These are phyloP conservation scores for Fragosphaeria purpurea DNA, from an alignment of 2,329 filamentous ascomycete species.

Conservation along the genomic window DNA sequence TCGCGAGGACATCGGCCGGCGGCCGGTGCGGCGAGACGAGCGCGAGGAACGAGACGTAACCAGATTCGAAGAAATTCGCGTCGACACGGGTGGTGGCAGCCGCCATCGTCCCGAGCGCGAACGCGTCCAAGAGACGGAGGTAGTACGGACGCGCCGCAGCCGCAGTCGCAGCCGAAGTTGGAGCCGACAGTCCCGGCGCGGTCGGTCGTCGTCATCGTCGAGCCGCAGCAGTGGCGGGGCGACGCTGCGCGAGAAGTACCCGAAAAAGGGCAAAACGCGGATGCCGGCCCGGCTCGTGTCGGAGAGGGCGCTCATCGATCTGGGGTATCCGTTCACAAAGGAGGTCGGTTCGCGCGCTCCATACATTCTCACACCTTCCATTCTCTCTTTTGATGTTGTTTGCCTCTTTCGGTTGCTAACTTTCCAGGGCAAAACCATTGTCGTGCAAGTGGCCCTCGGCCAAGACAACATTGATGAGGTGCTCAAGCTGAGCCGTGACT, in stretches of 20 bases:
- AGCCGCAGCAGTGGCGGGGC: slow-evolving; percentile 38
- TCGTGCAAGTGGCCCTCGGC: slow-evolving; percentile 74
- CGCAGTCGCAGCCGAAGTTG: slow-evolving; percentile 29
- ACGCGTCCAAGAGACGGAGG: slow-evolving; percentile 51
- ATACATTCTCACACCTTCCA: too few relatives aligned
- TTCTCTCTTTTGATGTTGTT: too few relatives aligned
- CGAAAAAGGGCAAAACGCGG: slow-evolving; percentile 79
- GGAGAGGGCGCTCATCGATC: slow-evolving; percentile 68
- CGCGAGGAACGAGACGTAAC: slow-evolving; percentile 1
- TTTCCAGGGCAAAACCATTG: slow-evolving; percentile 61
- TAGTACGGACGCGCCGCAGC: slow-evolving; percentile 38
- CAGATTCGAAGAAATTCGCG: slow-evolving; percentile 34
- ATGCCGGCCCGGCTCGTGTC: slow-evolving; percentile 75
- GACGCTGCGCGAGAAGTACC: slow-evolving; percentile 50
- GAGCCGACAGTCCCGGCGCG: not conserved
- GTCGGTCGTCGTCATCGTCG: slow-evolving; percentile 20
- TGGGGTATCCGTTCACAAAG: slow-evolving; percentile 78
- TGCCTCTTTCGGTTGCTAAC: not conserved
- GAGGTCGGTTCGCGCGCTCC: slow-evolving; percentile 47
- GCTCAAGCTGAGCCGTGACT: slow-evolving; percentile 71
- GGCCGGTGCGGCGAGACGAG: slow-evolving; percentile 1
- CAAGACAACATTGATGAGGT: slow-evolving; percentile 89
- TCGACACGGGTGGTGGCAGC: slow-evolving; percentile 21
- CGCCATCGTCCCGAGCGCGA: slow-evolving; percentile 16
- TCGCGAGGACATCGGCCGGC: slow-evolving; percentile 46